These are phyloP conservation scores for Solanum piurae DNA, from an alignment of 257 asterid genomes.

Conservation along the genomic window DNA sequence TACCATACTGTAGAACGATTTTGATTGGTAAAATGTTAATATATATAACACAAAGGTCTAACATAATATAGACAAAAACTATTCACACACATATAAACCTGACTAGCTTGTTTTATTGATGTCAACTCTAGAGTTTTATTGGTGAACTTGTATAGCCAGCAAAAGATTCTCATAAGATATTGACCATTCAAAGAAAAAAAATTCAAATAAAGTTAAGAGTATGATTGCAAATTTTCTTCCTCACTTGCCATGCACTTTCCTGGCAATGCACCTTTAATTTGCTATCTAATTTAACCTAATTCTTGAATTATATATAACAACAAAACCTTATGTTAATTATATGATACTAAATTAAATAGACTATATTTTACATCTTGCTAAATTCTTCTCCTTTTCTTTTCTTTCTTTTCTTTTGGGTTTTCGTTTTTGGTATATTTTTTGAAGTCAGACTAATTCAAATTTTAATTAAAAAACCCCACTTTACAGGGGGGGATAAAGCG, in stretches of 20 bases:
- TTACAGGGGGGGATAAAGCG: not conserved
- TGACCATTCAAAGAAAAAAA: slow-evolving; percentile 58
- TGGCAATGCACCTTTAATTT: slow-evolving; percentile 23
- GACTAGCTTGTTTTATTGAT: slow-evolving; percentile 10
- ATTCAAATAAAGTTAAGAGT: slow-evolving; percentile 37
- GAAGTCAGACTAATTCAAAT: too few relatives aligned
- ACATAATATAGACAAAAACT: not conserved
- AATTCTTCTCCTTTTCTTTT: not conserved
- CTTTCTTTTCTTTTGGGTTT: not conserved
- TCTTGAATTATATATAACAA: not conserved
- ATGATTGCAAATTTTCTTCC: slow-evolving; percentile 15
- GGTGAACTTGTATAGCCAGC: slow-evolving; percentile 35
- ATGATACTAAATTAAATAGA: not conserved
- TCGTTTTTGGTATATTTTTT: too few relatives aligned
- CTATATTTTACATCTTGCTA: not conserved
- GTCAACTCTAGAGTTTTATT: slow-evolving; percentile 26
- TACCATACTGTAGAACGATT: rapidly evolving
- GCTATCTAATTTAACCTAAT: not conserved
- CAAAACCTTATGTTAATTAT: not conserved
- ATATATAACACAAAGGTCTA: not conserved
- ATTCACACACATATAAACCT: slow-evolving; percentile 6
- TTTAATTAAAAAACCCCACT: not conserved
- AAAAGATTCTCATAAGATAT: slow-evolving; percentile 65
- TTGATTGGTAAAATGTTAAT: not conserved
- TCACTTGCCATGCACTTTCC: slow-evolving; percentile 53